These are phyloP conservation scores for Chalaropsis ovoidea DNA, from an alignment of 2,329 filamentous ascomycete genomes.

Conservation along the genomic window DNA sequence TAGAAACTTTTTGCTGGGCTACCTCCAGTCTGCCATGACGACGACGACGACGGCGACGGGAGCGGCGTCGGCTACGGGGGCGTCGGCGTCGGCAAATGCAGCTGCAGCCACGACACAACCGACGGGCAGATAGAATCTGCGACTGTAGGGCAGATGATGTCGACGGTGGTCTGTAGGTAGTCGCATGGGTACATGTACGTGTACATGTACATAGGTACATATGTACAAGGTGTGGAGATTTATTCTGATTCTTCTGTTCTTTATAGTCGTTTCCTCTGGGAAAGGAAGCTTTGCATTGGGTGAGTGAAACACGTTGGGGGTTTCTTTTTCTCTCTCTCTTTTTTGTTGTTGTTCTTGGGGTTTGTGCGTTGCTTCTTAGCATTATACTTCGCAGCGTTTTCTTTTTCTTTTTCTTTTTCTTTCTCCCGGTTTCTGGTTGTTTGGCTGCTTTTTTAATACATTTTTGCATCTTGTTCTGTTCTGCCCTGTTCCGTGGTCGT, in stretches of 20 bases:
- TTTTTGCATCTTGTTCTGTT: neutral
- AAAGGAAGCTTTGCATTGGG: neutral
- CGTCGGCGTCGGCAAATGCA: conserved; percentile 26
- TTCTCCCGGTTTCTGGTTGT: neutral
- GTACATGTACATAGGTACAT: neutral
- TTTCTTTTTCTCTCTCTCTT: neutral
- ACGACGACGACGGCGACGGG: neutral
- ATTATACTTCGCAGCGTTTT: conserved; percentile 4
- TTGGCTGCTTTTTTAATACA: neutral
- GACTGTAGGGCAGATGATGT: neutral
- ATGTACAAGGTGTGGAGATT: neutral
- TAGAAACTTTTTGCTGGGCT: conserved; percentile 65
- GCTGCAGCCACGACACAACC: neutral
- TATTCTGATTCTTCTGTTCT: neutral
- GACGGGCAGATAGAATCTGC: conserved; percentile 12
- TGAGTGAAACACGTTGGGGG: no score
- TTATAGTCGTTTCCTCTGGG: neutral
- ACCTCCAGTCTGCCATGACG: conserved; percentile 50
- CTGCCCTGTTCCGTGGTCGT: neutral
- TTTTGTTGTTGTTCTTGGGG: neutral
- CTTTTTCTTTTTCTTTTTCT: neutral
- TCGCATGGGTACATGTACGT: neutral
- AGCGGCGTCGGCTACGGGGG: conserved; percentile 23
- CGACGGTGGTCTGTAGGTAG: neutral
- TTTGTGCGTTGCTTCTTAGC: neutral